Percentiles rank a stretch among this genome's conserved stretches.
Evolutionary conservation across 2,329 filamentous ascomycete species (phyloP).

Genomic region (Coniella lustricola): DNA sequence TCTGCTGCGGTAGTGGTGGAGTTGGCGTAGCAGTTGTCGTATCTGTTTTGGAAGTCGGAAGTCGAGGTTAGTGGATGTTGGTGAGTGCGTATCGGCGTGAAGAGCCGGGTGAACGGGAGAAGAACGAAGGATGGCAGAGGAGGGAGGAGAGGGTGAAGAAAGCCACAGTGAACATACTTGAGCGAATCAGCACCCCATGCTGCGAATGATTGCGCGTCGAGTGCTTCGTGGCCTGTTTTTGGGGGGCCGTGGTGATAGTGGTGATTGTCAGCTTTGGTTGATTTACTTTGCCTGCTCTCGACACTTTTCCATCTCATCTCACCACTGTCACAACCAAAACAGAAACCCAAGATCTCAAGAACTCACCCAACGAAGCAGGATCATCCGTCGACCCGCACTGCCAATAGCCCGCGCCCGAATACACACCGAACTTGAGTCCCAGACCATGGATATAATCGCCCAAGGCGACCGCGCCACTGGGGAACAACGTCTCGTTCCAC

Average conservation of each 20-base stretch:
- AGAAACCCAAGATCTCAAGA: no score
- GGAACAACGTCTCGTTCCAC: slow-evolving; percentile 44
- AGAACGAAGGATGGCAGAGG: neutral
- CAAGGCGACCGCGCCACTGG: slow-evolving; percentile 40
- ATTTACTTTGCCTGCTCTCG: neutral
- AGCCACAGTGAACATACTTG: slow-evolving; percentile 34
- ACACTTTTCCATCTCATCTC: no score
- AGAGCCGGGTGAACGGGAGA: neutral
- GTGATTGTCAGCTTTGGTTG: neutral
- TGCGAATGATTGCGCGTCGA: slow-evolving; percentile 33
- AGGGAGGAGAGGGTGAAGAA: neutral
- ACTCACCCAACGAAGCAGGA: slow-evolving; percentile 36
- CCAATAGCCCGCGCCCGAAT: slow-evolving; percentile 41
- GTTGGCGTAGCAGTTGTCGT: slow-evolving; percentile 43
- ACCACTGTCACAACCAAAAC: no score
- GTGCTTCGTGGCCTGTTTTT: slow-evolving; percentile 36
- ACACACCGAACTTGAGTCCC: slow-evolving; percentile 46
- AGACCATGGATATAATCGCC: slow-evolving; percentile 42
- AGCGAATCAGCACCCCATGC: slow-evolving; percentile 41
- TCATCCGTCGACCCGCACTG: slow-evolving; percentile 36
- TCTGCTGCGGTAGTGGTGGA: slow-evolving; percentile 36
- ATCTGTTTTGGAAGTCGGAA: slow-evolving; percentile 21
- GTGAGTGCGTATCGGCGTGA: no score
- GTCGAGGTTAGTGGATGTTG: neutral
- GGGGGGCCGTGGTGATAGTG: no score